These are phyloP conservation scores for Termitomyces sp. DNA, from an alignment of 768 basidiomycete species.

Conservation along the genomic window DNA sequence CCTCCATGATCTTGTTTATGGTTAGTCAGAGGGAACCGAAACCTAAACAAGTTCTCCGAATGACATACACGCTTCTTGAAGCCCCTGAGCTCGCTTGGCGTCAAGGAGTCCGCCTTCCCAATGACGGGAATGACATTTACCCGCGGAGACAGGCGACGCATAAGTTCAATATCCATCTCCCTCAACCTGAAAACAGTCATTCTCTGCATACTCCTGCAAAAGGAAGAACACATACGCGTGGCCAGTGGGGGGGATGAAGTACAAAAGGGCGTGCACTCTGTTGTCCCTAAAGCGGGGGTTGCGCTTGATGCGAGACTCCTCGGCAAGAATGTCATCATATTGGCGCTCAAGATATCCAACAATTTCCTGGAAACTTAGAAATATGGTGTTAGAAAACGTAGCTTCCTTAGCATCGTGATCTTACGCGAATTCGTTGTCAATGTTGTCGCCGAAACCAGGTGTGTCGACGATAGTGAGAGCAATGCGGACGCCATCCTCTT, in stretches of 20 bases:
- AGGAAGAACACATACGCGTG: conserved; percentile 68
- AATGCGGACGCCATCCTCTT: conserved; percentile 98
- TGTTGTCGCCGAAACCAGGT: conserved; percentile 97
- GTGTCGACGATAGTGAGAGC: conserved; percentile 98
- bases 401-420: conserved; percentile 30
- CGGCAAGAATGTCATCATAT: conserved; percentile 98
- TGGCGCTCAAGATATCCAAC: conserved; percentile 95
- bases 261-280: conserved; percentile 92
- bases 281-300: conserved; percentile 99
- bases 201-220: conserved; percentile 1
- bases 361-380: conserved; percentile 89
- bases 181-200: conserved; percentile 56
- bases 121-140: conserved; percentile 99
- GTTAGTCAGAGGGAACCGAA: conserved; percentile 3
- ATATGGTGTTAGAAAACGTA: not conserved
- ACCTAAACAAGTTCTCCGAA: not conserved
- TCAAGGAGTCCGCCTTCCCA: conserved; percentile 95
- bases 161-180: conserved; percentile 99
- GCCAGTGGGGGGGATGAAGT: conserved; percentile 99
- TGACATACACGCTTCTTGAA: conserved; percentile 88
- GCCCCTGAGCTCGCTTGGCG: conserved; percentile 86
- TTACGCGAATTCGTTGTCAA: conserved; percentile 98
- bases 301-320: conserved; percentile 99
- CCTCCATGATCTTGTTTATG: conserved; percentile 89
- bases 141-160: conserved; percentile 95